Percentiles rank a stretch among this genome's conserved stretches.
phyloP scores from a whole-genome alignment of 257 asterid species.

The Gynochthodes officinalis region DNA sequence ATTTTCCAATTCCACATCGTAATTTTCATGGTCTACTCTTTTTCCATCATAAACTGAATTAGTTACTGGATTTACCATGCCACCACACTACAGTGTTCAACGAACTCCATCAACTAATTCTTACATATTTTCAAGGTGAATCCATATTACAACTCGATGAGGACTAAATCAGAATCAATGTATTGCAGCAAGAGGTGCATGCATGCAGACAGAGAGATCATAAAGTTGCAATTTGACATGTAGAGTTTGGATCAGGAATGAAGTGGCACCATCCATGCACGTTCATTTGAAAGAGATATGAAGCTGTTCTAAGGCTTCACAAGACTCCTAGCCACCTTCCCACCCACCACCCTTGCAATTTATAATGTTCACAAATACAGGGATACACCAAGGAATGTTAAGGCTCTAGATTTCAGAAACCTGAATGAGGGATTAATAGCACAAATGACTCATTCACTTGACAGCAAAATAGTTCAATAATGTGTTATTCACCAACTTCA shows the following conservation, averaged over 20 bases:
- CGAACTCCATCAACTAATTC: background rate
- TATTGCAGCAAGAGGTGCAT: background rate
- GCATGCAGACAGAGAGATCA: background rate
- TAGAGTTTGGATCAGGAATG: background rate
- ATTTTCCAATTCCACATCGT: background rate
- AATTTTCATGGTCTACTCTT: background rate
- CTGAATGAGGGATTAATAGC: background rate
- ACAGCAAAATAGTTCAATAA: background rate
- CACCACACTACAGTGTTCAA: background rate
- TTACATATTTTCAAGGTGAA: background rate
- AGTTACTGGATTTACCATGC: background rate
- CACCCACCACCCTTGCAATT: too few relatives aligned
- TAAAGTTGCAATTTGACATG: background rate
- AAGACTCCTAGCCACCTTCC: background rate
- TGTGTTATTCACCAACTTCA: background rate
- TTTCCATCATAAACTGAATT: background rate
- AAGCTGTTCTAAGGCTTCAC: background rate
- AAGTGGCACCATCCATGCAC: background rate
- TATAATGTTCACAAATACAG: too few relatives aligned
- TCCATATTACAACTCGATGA: background rate
- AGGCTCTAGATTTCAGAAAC: background rate
- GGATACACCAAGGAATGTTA: background rate
- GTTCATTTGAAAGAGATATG: too few relatives aligned
- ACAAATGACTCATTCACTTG: background rate
- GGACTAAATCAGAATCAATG: constrained; percentile 1